Evolutionary conservation across 768 basidiomycete species (phyloP).

Genomic region (Russula sp.): DNA sequence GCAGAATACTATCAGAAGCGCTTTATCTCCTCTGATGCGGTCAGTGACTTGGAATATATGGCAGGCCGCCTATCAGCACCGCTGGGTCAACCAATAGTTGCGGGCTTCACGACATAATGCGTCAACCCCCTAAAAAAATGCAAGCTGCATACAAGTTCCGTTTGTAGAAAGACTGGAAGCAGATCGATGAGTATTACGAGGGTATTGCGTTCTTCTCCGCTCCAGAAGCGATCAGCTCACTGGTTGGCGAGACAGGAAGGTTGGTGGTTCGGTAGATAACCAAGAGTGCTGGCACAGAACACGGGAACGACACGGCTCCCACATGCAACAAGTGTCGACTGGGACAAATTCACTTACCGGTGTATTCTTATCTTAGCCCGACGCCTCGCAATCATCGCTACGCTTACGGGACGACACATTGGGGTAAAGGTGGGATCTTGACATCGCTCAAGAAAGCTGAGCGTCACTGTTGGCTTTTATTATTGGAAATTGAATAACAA

Average conservation of each 20-base stretch:
- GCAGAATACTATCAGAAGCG: background rate
- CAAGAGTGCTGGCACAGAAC: background rate
- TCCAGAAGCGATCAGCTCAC: background rate
- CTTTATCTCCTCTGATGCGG: background rate
- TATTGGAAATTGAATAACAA: no score
- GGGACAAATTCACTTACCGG: background rate
- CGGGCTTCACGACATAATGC: background rate
- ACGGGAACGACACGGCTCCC: background rate
- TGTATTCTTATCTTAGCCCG: background rate
- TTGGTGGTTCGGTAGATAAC: background rate
- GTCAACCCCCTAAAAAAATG: background rate
- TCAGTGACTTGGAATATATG: background rate
- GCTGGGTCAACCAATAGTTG: background rate
- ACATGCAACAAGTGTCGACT: background rate
- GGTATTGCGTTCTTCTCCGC: background rate
- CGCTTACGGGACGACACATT: background rate
- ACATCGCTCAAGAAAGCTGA: no score
- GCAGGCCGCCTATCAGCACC: background rate
- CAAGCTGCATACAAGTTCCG: background rate
- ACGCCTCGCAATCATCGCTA: background rate
- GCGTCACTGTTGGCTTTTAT: no score
- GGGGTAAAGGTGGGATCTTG: background rate
- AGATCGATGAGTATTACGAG: background rate
- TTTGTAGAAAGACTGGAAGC: background rate
- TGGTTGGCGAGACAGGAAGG: background rate